A percentile compares a stretch with the other conserved stretches of the same genome.
Conservation (phyloP, 164 flowering plant genomes). For the Umbellularia californica region DNA sequence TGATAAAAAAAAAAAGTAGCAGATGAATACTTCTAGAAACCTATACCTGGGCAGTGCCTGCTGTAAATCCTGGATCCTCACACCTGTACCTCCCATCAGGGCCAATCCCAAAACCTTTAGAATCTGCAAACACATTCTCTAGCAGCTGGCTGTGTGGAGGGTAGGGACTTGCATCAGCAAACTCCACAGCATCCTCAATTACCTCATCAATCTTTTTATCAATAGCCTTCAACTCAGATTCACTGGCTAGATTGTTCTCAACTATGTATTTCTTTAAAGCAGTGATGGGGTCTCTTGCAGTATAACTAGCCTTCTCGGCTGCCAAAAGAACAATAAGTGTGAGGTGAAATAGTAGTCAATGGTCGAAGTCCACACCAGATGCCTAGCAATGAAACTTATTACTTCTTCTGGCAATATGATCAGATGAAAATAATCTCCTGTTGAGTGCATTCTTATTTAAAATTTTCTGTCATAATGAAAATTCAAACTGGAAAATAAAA, state of each 20-base stretch:
- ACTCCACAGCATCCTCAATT: slow-evolving; percentile 88
- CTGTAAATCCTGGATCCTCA: slow-evolving; percentile 88
- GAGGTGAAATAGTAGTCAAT: neutral
- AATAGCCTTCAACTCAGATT: slow-evolving; percentile 73
- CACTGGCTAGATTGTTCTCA: slow-evolving; percentile 67
- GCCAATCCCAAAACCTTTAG: slow-evolving; percentile 93
- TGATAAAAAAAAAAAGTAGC: too few species aligned
- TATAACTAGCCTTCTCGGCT: slow-evolving; percentile 89
- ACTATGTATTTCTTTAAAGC: slow-evolving; percentile 77
- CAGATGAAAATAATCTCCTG: neutral
- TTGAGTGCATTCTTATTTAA: too few species aligned
- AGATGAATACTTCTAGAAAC: neutral
- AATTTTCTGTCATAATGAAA: neutral
- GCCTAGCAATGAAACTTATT: neutral
- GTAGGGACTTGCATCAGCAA: slow-evolving; percentile 77
- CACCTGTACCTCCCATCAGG: slow-evolving; percentile 90
- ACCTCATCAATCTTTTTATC: slow-evolving; percentile 83
- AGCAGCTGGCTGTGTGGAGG: slow-evolving; percentile 77
- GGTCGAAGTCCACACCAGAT: neutral
- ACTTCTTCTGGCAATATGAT: neutral
- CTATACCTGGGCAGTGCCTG: slow-evolving; percentile 90
- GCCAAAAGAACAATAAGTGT: slow-evolving; percentile 19
- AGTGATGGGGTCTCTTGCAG: slow-evolving; percentile 77
- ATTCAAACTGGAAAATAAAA: neutral
- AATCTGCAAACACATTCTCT: slow-evolving; percentile 92